Conservation (phyloP, 2,329 filamentous ascomycete species). For the Pyricularia pennisetigena region DNA sequence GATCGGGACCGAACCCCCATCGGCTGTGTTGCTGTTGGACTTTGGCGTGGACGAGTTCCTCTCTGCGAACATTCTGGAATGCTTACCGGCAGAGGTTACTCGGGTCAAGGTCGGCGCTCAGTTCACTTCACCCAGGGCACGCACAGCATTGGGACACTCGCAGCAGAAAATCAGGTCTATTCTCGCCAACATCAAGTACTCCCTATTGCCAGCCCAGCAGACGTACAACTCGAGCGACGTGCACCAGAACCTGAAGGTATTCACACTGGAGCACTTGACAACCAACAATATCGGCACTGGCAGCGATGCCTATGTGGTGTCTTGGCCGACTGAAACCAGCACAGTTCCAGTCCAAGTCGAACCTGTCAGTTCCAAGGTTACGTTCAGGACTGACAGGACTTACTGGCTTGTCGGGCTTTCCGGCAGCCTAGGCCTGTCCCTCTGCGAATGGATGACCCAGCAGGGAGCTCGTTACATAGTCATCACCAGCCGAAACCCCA, state of each 20-base stretch:
- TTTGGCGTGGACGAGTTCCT: not conserved
- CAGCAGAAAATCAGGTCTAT: not conserved
- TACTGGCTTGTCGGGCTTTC: constrained; percentile 25
- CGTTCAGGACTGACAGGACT: constrained; percentile 13
- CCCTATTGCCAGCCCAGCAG: not conserved
- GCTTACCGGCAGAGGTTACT: not conserved
- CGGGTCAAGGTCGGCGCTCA: not conserved
- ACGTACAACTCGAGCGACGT: not conserved
- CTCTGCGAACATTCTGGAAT: not conserved
- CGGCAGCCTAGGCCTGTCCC: constrained; percentile 22
- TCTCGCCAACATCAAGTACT: not conserved
- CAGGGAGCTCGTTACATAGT: constrained; percentile 21
- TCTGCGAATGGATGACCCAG: constrained; percentile 27
- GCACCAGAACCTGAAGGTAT: not conserved
- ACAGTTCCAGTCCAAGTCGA: not conserved
- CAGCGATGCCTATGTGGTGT: not conserved
- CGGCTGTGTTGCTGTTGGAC: not conserved
- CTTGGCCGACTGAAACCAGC: not conserved
- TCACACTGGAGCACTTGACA: not conserved
- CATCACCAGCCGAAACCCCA: not conserved
- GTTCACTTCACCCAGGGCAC: not conserved
- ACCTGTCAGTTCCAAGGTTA: not conserved
- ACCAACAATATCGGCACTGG: not conserved
- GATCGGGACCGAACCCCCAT: not conserved
- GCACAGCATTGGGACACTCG: not conserved